Percentiles rank a stretch among this genome's conserved stretches.
Evolutionary conservation across 2,329 filamentous ascomycete species (phyloP).

Genomic region (Pyrenochaeta sp.): DNA sequence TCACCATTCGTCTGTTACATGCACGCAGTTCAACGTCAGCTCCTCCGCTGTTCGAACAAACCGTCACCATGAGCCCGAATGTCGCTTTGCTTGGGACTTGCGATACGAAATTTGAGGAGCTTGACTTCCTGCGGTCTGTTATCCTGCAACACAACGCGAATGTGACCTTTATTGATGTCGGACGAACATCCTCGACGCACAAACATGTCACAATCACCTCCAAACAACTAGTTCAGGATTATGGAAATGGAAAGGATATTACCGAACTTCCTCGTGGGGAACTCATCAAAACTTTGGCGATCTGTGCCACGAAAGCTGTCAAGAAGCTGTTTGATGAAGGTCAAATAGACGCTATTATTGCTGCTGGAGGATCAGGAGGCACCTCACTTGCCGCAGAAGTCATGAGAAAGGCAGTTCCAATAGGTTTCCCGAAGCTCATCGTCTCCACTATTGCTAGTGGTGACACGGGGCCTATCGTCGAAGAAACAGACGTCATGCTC

Average conservation of each 20-base stretch:
- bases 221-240: slow-evolving; percentile 48
- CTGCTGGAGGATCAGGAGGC: slow-evolving; percentile 68
- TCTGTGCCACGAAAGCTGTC: slow-evolving; percentile 55
- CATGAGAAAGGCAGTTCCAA: slow-evolving; percentile 67
- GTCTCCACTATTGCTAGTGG: slow-evolving; percentile 74
- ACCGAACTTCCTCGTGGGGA: slow-evolving; percentile 58
- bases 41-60: background rate
- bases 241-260: slow-evolving; percentile 39
- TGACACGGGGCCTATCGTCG: slow-evolving; percentile 69
- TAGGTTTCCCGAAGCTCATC: slow-evolving; percentile 74
- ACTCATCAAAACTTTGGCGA: slow-evolving; percentile 65
- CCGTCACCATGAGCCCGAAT: slow-evolving; percentile 20
- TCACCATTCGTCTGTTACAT: no score
- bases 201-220: slow-evolving; percentile 58
- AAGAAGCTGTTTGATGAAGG: slow-evolving; percentile 46
- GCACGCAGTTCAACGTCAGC: no score
- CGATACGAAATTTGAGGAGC: slow-evolving; percentile 69
- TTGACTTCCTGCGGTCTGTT: slow-evolving; percentile 61
- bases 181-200: slow-evolving; percentile 54
- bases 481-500: slow-evolving; percentile 72
- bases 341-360: slow-evolving; percentile 64
- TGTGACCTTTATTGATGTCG: slow-evolving; percentile 64
- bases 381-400: slow-evolving; percentile 67
- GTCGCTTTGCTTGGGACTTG: slow-evolving; percentile 68
- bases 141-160: slow-evolving; percentile 47